Conservation (phyloP, 192 early-diverging fungal species). For the Coemansia sp. region DNA sequence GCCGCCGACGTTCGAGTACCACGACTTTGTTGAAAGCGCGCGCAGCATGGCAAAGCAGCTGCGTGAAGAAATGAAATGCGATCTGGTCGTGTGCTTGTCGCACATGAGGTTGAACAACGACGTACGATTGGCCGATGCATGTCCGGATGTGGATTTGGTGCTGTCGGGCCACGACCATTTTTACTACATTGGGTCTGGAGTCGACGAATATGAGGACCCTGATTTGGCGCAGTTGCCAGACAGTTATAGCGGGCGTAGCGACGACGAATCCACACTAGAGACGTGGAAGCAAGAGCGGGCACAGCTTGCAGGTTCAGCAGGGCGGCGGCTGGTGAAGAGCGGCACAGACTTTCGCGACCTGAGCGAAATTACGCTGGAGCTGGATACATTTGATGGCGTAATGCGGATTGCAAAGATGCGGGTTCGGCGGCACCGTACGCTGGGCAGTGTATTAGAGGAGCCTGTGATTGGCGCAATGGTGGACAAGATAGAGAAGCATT, state of each 20-base stretch:
- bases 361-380: constrained; percentile 49
- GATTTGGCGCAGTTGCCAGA: constrained; percentile 3
- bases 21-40: constrained; percentile 58
- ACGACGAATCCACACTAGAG: constrained; percentile 37
- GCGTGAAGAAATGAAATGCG: constrained; percentile 38
- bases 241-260: constrained; percentile 16
- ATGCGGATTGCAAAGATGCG: constrained; percentile 12
- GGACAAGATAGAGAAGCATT: constrained; percentile 47
- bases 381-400: constrained; percentile 10
- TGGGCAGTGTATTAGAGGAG: constrained; percentile 40
- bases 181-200: constrained; percentile 60
- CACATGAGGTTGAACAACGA: constrained; percentile 75
- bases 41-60: constrained; percentile 44
- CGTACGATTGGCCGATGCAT: constrained; percentile 55
- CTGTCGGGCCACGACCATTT: constrained; percentile 74
- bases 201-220: constrained; percentile 33
- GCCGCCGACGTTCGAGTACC: constrained; percentile 59
- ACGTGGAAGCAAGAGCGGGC: constrained; percentile 49
- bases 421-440: constrained; percentile 55
- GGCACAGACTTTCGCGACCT: constrained; percentile 70
- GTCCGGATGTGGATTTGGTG: constrained; percentile 63
- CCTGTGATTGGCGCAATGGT: constrained; percentile 50
- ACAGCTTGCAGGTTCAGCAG: constrained; percentile 1
- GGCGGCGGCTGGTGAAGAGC: constrained; percentile 63
- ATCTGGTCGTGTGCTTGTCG: constrained; percentile 69